Base-by-base conservation (phyloP, 495 filamentous ascomycete genomes). In the Penicillium canescens region DNA sequence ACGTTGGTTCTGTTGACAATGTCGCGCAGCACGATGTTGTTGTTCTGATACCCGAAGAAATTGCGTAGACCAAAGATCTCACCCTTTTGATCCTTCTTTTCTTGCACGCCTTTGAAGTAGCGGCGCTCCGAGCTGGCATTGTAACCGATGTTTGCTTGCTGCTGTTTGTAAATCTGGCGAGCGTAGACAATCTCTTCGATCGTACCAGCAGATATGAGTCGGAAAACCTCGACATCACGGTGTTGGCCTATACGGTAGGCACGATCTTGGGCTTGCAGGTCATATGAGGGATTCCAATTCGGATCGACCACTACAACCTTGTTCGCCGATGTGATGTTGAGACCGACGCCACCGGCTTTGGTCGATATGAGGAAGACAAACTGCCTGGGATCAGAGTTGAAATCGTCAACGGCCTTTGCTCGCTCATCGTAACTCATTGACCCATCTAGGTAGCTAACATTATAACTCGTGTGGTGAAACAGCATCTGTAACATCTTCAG, bases 1-100 rank as follows among this genome's bases (percentile, higher is more conserved):
- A 98, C 83, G 66, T 98, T 98, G 46, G 94, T 98, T 66, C 96
- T 96, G 72, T 98, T 96, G 54, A 98, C 88, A 55, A 98, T 96
- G 40, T 97, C 90, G 20, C 90, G 80, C 9, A 98, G 79, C 11
- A 97, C 81, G 23, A 90, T 78, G 46, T 90, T 87, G 52, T 96
- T 84, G 42, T 82, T 83, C 55, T 92, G 84, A 50, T 89, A 97
- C 1, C 82, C 79, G 62, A 98, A 89, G n/a, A 98, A 77, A 60
- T 98, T 98, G 7, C 74, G 69, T 10, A 98, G 78, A 0, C 94
- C 94, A 57, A 98, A 98, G 35, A 98, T 91, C 73, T 98, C 94
- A 50, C 94, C 95, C 54, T 92, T 95, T 63, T 84, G 79, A 31
- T 82, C 84, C 45, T 83, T 83, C 57, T 90, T 84, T 39, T 93